Conservation (phyloP, 228 moss, liverwort and hornwort species). For the Sphagnum magellanicum region DNA sequence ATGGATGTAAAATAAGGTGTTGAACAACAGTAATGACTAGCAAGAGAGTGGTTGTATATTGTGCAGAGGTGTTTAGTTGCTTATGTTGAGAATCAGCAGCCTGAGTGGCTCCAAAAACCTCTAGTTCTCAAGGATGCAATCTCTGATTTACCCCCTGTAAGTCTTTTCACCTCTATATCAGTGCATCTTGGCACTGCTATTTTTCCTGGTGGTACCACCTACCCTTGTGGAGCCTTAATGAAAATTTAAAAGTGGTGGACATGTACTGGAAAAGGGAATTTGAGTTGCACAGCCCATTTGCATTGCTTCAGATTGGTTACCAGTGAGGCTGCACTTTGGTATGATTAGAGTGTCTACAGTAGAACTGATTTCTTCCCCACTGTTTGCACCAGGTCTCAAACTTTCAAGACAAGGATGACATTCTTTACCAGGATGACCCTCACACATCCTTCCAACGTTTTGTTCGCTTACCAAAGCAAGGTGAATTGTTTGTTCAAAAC, state of each 20-base stretch:
- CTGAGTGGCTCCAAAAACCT: conserved; percentile 58
- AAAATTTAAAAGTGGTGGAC: too few species aligned
- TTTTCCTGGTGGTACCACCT: neutral
- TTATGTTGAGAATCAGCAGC: conserved; percentile 65
- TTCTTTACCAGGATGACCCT: conserved; percentile 49
- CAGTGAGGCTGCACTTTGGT: too few species aligned
- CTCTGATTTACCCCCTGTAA: conserved; percentile 84
- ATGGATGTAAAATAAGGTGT: too few species aligned
- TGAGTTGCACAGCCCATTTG: too few species aligned
- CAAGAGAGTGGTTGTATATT: too few species aligned
- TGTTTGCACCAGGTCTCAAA: conserved; percentile 56
- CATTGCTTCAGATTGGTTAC: too few species aligned
- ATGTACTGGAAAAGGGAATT: too few species aligned
- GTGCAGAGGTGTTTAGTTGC: conserved; percentile 86
- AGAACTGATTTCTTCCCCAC: too few species aligned
- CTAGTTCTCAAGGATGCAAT: conserved; percentile 85
- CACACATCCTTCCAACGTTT: conserved; percentile 67
- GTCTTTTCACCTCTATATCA: neutral
- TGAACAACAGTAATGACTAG: too few species aligned
- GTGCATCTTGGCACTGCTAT: too few species aligned
- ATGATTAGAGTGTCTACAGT: too few species aligned
- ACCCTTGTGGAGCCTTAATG: too few species aligned
- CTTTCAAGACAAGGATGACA: conserved; percentile 62
- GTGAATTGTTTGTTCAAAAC: conserved; percentile 13
- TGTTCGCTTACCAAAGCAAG: conserved; percentile 68